Conservation (phyloP, 1,284 basidiomycete genomes). For the Boletus mariae region DNA sequence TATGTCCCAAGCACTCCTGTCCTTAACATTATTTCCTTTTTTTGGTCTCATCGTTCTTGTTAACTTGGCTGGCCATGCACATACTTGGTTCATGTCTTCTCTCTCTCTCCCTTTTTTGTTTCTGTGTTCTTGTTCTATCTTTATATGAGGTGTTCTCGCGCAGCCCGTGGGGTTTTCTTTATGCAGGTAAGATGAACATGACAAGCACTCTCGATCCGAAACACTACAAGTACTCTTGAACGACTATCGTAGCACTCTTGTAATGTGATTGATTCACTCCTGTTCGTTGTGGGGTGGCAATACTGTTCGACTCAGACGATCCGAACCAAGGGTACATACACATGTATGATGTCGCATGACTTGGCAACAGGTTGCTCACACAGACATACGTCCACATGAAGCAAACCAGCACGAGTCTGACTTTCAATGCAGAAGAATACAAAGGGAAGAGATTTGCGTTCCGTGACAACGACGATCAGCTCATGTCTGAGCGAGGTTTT, state of each 20-base stretch:
- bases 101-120: slow-evolving; percentile 9
- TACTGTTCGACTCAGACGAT: background rate
- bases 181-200: slow-evolving; percentile 31
- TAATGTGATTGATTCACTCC: slow-evolving; percentile 21
- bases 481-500: background rate
- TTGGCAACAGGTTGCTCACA: background rate
- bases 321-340: background rate
- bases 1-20: slow-evolving; percentile 20
- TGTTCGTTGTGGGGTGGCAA: background rate
- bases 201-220: slow-evolving; percentile 15
- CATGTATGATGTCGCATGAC: no score
- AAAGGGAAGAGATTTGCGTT: background rate
- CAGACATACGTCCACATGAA: background rate
- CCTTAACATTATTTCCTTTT: slow-evolving; percentile 32
- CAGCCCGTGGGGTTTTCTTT: slow-evolving; percentile 21
- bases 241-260: slow-evolving; percentile 24
- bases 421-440: no score
- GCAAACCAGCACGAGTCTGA: background rate
- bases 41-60: slow-evolving; percentile 17
- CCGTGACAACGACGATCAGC: background rate
- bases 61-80: slow-evolving; percentile 35
- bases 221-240: slow-evolving; percentile 31
- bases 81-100: slow-evolving; percentile 16
- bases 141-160: slow-evolving; percentile 9
- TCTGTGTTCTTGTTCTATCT: slow-evolving; percentile 22